These are phyloP conservation scores for Melanopsichium pennsylvanicum DNA, from an alignment of 1,284 basidiomycete genomes.

Conservation along the genomic window DNA sequence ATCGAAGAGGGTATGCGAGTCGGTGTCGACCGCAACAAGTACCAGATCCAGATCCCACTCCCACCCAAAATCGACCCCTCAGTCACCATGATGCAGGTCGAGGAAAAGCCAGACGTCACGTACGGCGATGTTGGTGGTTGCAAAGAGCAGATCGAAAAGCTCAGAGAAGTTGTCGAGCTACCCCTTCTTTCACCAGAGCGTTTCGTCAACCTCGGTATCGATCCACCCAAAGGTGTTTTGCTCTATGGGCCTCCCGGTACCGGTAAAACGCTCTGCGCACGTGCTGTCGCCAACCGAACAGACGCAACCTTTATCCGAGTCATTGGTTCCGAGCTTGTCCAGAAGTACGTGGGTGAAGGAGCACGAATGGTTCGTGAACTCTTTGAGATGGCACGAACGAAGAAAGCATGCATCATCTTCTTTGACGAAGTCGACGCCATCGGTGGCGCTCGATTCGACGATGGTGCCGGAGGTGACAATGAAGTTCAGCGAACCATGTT, in stretches of 20 bases:
- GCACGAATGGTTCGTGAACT: conserved; percentile 98
- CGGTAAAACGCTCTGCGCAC: conserved; percentile 96
- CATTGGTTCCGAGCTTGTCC: conserved; percentile 97
- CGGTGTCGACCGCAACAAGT: conserved; percentile 91
- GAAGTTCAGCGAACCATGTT: conserved; percentile 99
- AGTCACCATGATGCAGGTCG: conserved; percentile 99
- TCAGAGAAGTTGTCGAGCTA: conserved; percentile 96
- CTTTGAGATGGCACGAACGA: conserved; percentile 98
- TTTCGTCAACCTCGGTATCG: conserved; percentile 97
- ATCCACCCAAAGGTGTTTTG: conserved; percentile 97
- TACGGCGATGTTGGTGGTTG: conserved; percentile 98
- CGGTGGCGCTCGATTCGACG: conserved; percentile 98
- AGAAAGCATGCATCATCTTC: conserved; percentile 99
- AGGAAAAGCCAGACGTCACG: conserved; percentile 98
- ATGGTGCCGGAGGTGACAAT: conserved; percentile 98
- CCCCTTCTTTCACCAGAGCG: conserved; percentile 90
- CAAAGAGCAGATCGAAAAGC: conserved; percentile 99
- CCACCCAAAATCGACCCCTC: conserved; percentile 99
- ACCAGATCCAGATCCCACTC: conserved; percentile 99
- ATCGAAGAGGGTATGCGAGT: conserved; percentile 99
- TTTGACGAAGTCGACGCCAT: conserved; percentile 98
- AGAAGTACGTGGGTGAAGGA: conserved; percentile 99
- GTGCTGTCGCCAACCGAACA: conserved; percentile 97
- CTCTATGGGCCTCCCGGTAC: conserved; percentile 95
- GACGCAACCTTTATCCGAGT: conserved; percentile 99